Conservation (phyloP, 345 rosid species). For the Rhizophora mangle region DNA sequence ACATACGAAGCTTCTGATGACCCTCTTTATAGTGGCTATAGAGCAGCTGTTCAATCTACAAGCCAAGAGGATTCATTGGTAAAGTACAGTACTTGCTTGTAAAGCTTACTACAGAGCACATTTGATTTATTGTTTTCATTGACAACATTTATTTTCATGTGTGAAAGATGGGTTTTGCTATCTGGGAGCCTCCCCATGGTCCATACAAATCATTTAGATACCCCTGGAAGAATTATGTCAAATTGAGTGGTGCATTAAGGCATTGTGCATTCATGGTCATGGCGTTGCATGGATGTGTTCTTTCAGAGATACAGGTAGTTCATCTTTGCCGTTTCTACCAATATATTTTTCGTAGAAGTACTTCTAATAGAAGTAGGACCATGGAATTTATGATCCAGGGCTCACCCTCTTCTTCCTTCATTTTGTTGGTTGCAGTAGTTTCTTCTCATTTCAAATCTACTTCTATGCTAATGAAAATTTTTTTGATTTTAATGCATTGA, state of each 20-base stretch:
- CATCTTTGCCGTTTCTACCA: not conserved
- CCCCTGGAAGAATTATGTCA: constrained; percentile 91
- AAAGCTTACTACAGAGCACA: not conserved
- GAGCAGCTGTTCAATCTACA: constrained; percentile 81
- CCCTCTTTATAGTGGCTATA: constrained; percentile 78
- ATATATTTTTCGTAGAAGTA: not conserved
- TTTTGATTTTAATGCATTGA: too few relatives aligned
- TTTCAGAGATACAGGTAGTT: constrained; percentile 87
- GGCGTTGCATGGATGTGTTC: constrained; percentile 94
- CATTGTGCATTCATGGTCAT: constrained; percentile 95
- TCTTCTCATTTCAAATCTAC: too few relatives aligned
- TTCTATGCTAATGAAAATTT: too few relatives aligned
- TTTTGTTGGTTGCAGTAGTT: too few relatives aligned
- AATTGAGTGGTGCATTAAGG: constrained; percentile 85
- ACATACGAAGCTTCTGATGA: constrained; percentile 89
- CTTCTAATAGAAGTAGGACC: not conserved
- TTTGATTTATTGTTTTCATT: constrained; percentile 9
- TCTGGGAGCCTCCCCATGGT: constrained; percentile 99
- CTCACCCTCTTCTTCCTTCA: too few relatives aligned
- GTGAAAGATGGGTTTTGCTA: constrained; percentile 73
- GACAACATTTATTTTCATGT: constrained; percentile 11
- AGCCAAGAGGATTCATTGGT: constrained; percentile 96
- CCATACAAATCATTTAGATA: constrained; percentile 65
- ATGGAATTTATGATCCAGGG: not conserved
- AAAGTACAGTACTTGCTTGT: constrained; percentile 5